Evolutionary conservation across 2,329 filamentous ascomycete species (phyloP), one percentile per base, ranked within the genome.

Genomic region (Alternaria sp.): DNA sequence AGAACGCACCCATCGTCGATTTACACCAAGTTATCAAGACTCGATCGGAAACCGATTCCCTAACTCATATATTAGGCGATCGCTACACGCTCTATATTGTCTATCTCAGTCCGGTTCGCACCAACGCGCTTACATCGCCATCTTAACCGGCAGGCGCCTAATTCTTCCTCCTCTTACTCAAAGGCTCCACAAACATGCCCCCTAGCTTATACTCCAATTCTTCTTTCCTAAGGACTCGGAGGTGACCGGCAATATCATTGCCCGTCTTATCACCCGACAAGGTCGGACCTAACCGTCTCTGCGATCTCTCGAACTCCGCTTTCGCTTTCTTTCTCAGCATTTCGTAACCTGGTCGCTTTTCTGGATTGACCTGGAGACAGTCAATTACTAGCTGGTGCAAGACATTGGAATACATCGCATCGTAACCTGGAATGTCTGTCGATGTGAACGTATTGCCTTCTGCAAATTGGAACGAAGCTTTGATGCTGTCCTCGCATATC

Each of bases 141-240:
- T 36, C 7, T 36, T 36, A 0, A n/a, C 10, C 32, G 2, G 0
- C 32, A 8, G 0, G 32, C 32, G 32, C 0, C 0, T n/a, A 4
- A 36, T 7, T 0, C 0, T 40, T 40, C 2, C 36, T 17, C n/a
- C 36, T 40, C 36, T 40, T 40, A 2, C 36, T 40, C 36, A 17
- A 17, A 17, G 5, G 36, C 15, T 40, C 36, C 8, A 17, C 15
- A 40, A 40, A 40, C 36, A 17, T 40, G 6, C 17, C 5, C 36
- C n/a, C n/a, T 10, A 40, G 36, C 1, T 6, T 17, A 17, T 11
- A 40, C 15, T 17, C 36, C n/a, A 40, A 17, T 2, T 40, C 36
- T 40, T 40, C 36, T 40, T 40, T 17, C 15, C n/a, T 17, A 5
- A 40, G 36, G 1, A 40, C 36, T 11, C 36, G 15, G 36, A 40